Evolutionary conservation across 208 protist species (phyloP), one percentile per base, ranked within the genome.

Genomic region (Porcisia deanei): DNA sequence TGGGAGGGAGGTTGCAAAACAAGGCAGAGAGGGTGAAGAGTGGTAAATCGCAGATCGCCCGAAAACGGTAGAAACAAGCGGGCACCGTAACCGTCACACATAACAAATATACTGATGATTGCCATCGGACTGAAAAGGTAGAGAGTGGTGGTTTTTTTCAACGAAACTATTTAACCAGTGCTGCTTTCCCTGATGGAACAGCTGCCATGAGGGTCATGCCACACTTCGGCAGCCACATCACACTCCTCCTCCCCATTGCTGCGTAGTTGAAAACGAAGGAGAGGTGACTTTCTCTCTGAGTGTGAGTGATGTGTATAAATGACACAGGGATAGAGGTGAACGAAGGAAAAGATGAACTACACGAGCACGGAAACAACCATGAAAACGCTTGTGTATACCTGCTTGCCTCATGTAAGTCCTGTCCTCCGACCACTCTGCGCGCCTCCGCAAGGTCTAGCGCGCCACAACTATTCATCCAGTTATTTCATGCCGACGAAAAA

Each of bases 21-120:
- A 73, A 58, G 34, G 47, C 66, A 71, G 41, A 67, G 22, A 49
- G n/a, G 37, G 60, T 14, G 41, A 65, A 20, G 41, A 25, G 63
- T 43, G 22, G 41, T n/a, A 12, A 73, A 10, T 45, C 45, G 39
- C 41, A 16, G 70, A 2, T 3, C 58, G 25, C 20, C 43, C 67
- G 9, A 55, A 66, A 69, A 22, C 54, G 43, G 57, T n/a, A 63
- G 41, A 45, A 45, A 59, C 59, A 2, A 75, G 47, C 47, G 9
- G 47, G 30, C 2, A 43, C 64, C 55, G 61, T 25, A 76, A 80
- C 64, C 20, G 49, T 45, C 30, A 25, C 30, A 43, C 45, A n/a
- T 45, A n/a, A 49, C 55, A 52, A 45, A 30, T 52, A 5, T 18
- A 22, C 43, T 65, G 34, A 43, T 65, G 60, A 65, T 43, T 20